A percentile compares a stretch with the other conserved stretches of the same genome.
Evolutionary conservation across 2,329 filamentous ascomycete genomes (phyloP).

Genomic region (Colletotrichum sp.): DNA sequence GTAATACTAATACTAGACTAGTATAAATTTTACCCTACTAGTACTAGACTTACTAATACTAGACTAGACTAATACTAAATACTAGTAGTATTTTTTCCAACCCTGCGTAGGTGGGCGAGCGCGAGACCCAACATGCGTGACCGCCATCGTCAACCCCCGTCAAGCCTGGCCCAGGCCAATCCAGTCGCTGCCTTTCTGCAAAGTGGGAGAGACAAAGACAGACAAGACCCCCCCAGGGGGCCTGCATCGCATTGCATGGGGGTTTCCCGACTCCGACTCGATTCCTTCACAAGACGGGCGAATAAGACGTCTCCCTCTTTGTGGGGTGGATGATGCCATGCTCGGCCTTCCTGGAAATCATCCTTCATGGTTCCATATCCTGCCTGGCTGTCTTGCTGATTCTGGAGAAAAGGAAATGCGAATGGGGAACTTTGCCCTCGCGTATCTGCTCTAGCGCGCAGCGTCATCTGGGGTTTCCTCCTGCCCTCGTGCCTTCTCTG

Average conservation of each 20-base stretch:
- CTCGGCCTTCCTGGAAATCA: neutral
- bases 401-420: conserved; percentile 3
- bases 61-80: no score
- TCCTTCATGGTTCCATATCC: neutral
- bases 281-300: neutral
- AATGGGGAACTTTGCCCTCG: conserved; percentile 9
- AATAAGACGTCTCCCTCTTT: neutral
- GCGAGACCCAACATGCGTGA: neutral
- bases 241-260: neutral
- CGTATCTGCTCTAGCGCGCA: conserved; percentile 11
- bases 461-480: neutral
- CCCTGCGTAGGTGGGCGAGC: no score
- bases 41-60: no score
- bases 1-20: no score
- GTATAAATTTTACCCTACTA: no score
- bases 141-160: neutral
- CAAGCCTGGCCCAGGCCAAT: neutral
- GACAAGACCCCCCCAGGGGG: neutral
- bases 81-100: no score
- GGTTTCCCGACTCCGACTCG: conserved; percentile 5
- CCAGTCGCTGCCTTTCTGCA: neutral
- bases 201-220: neutral
- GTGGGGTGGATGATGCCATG: conserved; percentile 17
- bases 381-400: neutral
- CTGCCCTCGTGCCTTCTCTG: neutral